Base-by-base conservation (phyloP, 805 yeast species). In the Monosporozyma aerobia region DNA sequence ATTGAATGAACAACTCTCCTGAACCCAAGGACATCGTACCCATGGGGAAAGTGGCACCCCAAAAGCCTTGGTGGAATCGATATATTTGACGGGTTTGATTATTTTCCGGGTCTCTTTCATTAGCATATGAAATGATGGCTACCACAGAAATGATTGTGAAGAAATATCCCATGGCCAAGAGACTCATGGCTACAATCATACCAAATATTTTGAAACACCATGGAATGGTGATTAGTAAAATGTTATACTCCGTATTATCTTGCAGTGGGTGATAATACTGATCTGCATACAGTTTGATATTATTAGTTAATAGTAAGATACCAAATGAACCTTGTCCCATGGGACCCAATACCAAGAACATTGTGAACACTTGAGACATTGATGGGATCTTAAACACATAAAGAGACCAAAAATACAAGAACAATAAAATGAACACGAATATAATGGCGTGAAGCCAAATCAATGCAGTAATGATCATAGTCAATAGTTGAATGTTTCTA, bases 41-140 rank as follows among this genome's bases (percentile, higher is more conserved):
- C 59, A 89, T 61, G 3, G 96, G 97, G 82, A 90, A 90, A 57
- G 96, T 86, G 73, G 86, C 78, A 16, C 90, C 82, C 96, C 96
- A 87, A 80, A 81, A 81, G 1, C 79, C 76, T 56, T 74, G 73
- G 30, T 73, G 70, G 70, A 80, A 82, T 33, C 57, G 51, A 19
- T 65, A 67, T 3, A 66, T 61, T 0, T 75, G 76, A 10, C 39
- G 49, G 1, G 37, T 37, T 3, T 48, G 45, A 2, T 47, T 46
- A 14, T 51, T 33, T 35, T 63, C 61, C 1, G 68, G 9, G 1
- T 72, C 67, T 27, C 43, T 43, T 8, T 53, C 45, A 10, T 52
- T 53, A 40, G 30, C 23, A 47, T 59, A 59, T 5, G 67, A 59
- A 1, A 55, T 19, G 3, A 63, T 51, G 5, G 74, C 63, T 1